Percentiles rank a stretch among this genome's conserved stretches.
Conservation (phyloP, 306 rosid genomes). For the Amphicarpaea edgeworthii region DNA sequence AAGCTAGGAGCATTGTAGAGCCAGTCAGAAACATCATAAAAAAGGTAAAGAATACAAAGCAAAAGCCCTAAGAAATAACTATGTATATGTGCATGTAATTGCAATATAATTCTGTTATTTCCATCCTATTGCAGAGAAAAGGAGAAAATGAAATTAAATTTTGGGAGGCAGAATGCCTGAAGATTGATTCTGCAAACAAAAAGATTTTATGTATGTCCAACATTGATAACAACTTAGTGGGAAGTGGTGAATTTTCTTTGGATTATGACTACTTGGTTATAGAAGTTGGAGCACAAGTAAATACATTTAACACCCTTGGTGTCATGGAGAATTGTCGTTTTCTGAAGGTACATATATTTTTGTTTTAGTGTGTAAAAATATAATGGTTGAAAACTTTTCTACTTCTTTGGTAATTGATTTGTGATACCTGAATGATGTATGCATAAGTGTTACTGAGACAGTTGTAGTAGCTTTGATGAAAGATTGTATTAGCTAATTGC, state of each 20-base stretch:
- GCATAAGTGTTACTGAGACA: background rate
- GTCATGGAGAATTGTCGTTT: slow-evolving; percentile 85
- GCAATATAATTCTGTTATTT: background rate
- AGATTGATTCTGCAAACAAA: slow-evolving; percentile 80
- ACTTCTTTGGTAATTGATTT: too few relatives aligned
- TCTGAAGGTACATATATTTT: slow-evolving; percentile 68
- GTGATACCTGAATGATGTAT: too few relatives aligned
- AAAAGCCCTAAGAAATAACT: slow-evolving; percentile 17
- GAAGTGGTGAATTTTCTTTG: slow-evolving; percentile 71
- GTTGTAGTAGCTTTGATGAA: background rate
- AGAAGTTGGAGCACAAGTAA: slow-evolving; percentile 87
- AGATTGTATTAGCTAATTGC: slow-evolving; percentile 12
- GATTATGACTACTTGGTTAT: slow-evolving; percentile 88
- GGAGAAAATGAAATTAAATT: slow-evolving; percentile 74
- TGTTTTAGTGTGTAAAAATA: too few relatives aligned
- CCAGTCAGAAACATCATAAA: slow-evolving; percentile 83
- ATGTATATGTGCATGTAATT: slow-evolving; percentile 7
- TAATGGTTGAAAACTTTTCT: too few relatives aligned
- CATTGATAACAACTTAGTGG: slow-evolving; percentile 55
- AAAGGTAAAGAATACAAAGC: slow-evolving; percentile 62
- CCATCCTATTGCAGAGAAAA: slow-evolving; percentile 58
- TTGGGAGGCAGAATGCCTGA: slow-evolving; percentile 91
- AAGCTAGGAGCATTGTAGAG: slow-evolving; percentile 97
- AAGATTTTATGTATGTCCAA: slow-evolving; percentile 66
- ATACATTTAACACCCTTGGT: slow-evolving; percentile 92